phyloP scores from a whole-genome alignment of 2,329 filamentous ascomycete species.

The Curvularia verruculosa region DNA sequence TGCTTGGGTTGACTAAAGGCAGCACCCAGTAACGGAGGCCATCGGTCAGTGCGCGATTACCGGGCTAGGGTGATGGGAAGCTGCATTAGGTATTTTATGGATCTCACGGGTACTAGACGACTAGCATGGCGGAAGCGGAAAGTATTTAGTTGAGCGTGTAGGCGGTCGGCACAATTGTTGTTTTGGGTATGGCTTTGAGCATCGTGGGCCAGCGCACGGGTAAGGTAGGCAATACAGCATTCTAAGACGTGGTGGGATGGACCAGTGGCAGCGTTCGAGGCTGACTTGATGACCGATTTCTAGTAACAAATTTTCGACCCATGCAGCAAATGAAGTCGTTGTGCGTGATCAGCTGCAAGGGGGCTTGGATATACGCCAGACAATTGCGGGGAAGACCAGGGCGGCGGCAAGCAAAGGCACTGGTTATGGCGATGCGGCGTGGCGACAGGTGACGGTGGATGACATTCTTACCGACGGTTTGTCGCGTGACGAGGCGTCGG shows the following conservation, averaged over 20 bases:
- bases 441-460: slow-evolving; percentile 34
- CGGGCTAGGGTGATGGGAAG: slow-evolving; percentile 26
- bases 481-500: slow-evolving; percentile 34
- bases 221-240: slow-evolving; percentile 35
- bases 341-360: slow-evolving; percentile 52
- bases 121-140: slow-evolving; percentile 37
- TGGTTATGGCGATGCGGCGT: slow-evolving; percentile 21
- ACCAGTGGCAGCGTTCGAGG: slow-evolving; percentile 25
- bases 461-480: slow-evolving; percentile 24
- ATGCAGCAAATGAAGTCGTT: slow-evolving; percentile 43
- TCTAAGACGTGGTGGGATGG: background rate
- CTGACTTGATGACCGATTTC: slow-evolving; percentile 34
- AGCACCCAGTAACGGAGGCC: slow-evolving; percentile 28
- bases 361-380: slow-evolving; percentile 36
- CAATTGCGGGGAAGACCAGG: slow-evolving; percentile 49
- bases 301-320: slow-evolving; percentile 36
- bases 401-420: slow-evolving; percentile 13
- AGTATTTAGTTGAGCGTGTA: slow-evolving; percentile 45
- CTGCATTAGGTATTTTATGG: slow-evolving; percentile 37
- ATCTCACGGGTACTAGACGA: slow-evolving; percentile 31
- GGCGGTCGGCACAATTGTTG: slow-evolving; percentile 42
- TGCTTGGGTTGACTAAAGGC: slow-evolving; percentile 21
- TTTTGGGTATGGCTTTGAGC: slow-evolving; percentile 33
- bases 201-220: slow-evolving; percentile 42
- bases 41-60: slow-evolving; percentile 31